Base-by-base conservation (phyloP, 2,329 filamentous ascomycete species). In the Alternaria ethzedia region DNA sequence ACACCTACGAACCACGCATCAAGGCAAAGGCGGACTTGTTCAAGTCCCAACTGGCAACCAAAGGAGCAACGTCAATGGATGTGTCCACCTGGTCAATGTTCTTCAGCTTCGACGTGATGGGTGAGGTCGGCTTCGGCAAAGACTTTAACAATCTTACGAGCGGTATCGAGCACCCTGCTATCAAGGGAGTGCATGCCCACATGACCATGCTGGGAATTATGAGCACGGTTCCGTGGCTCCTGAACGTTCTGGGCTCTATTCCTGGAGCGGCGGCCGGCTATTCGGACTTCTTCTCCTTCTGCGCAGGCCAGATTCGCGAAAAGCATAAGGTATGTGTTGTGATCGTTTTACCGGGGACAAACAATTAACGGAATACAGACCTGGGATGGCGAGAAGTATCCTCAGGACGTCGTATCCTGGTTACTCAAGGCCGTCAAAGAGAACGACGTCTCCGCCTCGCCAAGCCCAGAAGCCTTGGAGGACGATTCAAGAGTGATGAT, bases 391-490 rank as follows among this genome's bases (percentile, higher is more conserved):
- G 60, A 78, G 9, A 68, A 78, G 8, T 32, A 73, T 8, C 80
- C 78, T 0, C 65, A 70, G 30, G 80, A 82, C 61, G 73, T 83
- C 26, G 63, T 80, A 6, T 80, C 80, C 0, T 83, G 81, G 80
- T 66, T 83, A 6, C 46, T 82, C 13, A 81, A 81, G 57, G 78
- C 80, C 6, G 67, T 77, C 6, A 71, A 76, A 10, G 78, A 82
- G 15, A 78, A 78, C 21, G 78, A 82, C 20, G 59, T 69, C 3
- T 76, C 76, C 1, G 80, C 79, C 1, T 69, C 80, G 6, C 76
- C 77, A 6, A 76, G 71, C 0, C 50, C 67, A 54, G 70, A 61
- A 15, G 69, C 78, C 12, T 59, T 81, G 10, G 62, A 71, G 5
- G 77, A 81, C 26, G 80, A 82, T 54, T 68, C 74, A 1, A 68